Percentiles rank a stretch among this genome's conserved stretches.
Evolutionary conservation across 2,329 filamentous ascomycete genomes (phyloP).

Genomic region (Aspergillus jensenii): DNA sequence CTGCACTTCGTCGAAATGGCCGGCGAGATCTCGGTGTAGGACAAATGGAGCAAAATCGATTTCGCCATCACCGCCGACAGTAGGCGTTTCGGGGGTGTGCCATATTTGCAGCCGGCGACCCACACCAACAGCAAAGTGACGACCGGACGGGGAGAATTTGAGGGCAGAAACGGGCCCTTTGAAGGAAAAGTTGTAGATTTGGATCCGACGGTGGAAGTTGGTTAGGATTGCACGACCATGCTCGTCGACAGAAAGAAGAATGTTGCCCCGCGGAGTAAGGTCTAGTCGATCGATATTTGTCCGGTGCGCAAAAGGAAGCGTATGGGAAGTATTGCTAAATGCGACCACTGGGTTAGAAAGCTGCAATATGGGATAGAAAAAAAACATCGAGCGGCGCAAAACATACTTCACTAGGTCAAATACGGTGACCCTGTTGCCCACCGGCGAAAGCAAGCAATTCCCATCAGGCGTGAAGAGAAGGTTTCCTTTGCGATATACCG

Average conservation of each 20-base stretch:
- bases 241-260: slow-evolving; percentile 90
- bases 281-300: slow-evolving; percentile 89
- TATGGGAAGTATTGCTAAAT: slow-evolving; percentile 46
- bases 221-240: slow-evolving; percentile 92
- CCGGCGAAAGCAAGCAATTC: slow-evolving; percentile 90
- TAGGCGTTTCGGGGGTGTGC: slow-evolving; percentile 90
- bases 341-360: slow-evolving; percentile 6
- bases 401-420: slow-evolving; percentile 91
- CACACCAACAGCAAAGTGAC: slow-evolving; percentile 84
- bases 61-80: slow-evolving; percentile 73
- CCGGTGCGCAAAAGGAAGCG: slow-evolving; percentile 76
- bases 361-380: neutral
- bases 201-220: slow-evolving; percentile 80
- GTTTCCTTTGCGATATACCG: slow-evolving; percentile 97
- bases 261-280: slow-evolving; percentile 84
- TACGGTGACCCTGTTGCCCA: slow-evolving; percentile 92
- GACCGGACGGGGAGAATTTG: slow-evolving; percentile 85
- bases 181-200: slow-evolving; percentile 95
- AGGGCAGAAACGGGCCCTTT: slow-evolving; percentile 78
- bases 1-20: slow-evolving; percentile 83
- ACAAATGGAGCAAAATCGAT: slow-evolving; percentile 96
- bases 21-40: slow-evolving; percentile 77
- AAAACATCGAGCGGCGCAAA: neutral
- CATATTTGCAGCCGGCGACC: slow-evolving; percentile 90
- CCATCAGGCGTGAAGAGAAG: slow-evolving; percentile 95